Conservation (phyloP, 495 filamentous ascomycete species). For the Penicillium parvum region DNA sequence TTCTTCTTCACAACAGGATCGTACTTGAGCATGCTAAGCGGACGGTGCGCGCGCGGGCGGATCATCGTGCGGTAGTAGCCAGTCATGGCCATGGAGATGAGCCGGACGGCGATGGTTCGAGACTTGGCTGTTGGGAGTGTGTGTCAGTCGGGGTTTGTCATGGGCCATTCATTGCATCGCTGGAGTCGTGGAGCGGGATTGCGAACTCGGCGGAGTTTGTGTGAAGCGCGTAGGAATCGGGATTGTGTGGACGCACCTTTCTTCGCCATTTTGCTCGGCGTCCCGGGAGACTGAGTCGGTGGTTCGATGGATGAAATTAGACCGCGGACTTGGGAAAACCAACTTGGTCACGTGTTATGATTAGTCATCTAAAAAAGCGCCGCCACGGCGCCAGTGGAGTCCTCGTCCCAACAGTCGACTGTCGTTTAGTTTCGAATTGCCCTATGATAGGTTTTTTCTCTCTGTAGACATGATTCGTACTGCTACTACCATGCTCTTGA, state of each 20-base stretch:
- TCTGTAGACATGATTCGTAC: no score
- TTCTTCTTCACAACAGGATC: constrained; percentile 96
- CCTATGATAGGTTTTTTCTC: no score
- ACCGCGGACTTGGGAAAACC: constrained; percentile 10
- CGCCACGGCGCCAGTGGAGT: no score
- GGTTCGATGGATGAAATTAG: constrained; percentile 15
- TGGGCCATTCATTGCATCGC: neutral
- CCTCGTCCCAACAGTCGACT: no score
- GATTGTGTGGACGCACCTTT: constrained; percentile 19
- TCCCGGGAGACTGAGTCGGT: constrained; percentile 9
- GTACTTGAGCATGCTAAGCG: constrained; percentile 97
- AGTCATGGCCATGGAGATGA: constrained; percentile 97
- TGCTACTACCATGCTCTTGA: no score
- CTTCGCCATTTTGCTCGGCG: constrained; percentile 31
- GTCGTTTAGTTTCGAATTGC: no score
- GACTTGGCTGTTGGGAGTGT: constrained; percentile 65
- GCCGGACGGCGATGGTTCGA: constrained; percentile 84
- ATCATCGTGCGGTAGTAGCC: constrained; percentile 91
- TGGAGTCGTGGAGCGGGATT: neutral
- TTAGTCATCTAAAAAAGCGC: constrained; percentile 11
- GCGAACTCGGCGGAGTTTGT: no score
- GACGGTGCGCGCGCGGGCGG: constrained; percentile 72
- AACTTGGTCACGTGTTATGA: constrained; percentile 6
- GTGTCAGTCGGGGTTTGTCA: constrained; percentile 5
- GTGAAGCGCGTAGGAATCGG: no score